Evolutionary conservation across 2,329 filamentous ascomycete species (phyloP).

Genomic region (Atkinsonella texensis): DNA sequence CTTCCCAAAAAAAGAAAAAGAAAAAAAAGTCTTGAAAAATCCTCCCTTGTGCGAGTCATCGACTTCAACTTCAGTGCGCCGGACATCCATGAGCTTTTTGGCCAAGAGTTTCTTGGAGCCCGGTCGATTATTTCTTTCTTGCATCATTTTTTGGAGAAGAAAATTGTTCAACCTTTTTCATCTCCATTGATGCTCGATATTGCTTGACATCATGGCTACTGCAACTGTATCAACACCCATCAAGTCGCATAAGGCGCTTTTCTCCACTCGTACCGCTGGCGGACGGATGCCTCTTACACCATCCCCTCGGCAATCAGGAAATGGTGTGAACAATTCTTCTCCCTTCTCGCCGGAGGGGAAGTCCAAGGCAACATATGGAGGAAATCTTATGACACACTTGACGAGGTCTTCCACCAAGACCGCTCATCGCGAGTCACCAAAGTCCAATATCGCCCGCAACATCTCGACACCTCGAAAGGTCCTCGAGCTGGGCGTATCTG

Average conservation of each 20-base stretch:
- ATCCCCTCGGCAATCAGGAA: conserved; percentile 62
- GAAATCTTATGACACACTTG: conserved; percentile 69
- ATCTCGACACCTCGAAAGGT: conserved; percentile 67
- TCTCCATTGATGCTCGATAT: conserved; percentile 8
- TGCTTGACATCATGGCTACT: conserved; percentile 58
- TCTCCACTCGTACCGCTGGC: conserved; percentile 84
- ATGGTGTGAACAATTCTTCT: conserved; percentile 51
- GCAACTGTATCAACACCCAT: conserved; percentile 75
- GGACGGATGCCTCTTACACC: conserved; percentile 91
- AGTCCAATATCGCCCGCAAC: conserved; percentile 81
- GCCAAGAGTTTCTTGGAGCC: too few relatives aligned
- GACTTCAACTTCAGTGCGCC: conserved; percentile 25
- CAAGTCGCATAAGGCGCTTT: conserved; percentile 89
- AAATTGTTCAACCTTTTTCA: conserved; percentile 28
- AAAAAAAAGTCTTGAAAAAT: conserved; percentile 18
- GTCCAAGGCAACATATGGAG: conserved; percentile 67
- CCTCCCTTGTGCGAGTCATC: conserved; percentile 24
- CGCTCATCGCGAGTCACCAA: conserved; percentile 74
- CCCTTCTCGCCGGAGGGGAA: conserved; percentile 62
- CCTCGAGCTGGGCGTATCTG: conserved; percentile 82
- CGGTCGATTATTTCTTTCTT: too few relatives aligned
- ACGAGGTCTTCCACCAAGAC: conserved; percentile 55
- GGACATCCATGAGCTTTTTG: too few relatives aligned
- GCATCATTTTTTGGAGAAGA: too few relatives aligned
- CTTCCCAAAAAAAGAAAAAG: not conserved